Conservation (phyloP, 176 grass and related monocot genomes). For the Oryza nivara region DNA sequence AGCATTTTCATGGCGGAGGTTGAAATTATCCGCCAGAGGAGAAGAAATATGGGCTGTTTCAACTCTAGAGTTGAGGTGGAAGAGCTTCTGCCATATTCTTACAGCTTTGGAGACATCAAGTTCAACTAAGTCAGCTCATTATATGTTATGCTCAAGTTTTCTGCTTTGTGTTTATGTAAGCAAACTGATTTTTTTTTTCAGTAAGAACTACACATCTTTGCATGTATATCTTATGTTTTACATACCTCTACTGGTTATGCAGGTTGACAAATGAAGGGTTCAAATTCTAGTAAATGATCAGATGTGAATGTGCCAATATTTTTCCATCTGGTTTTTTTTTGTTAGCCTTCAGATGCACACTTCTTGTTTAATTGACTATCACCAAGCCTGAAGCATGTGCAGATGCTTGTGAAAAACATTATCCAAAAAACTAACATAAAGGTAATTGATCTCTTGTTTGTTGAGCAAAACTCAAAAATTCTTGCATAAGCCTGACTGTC, state of each 20-base stretch:
- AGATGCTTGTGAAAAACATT: constrained; percentile 7
- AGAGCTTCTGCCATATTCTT: constrained; percentile 80
- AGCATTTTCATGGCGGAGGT: constrained; percentile 87
- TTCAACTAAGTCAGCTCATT: constrained; percentile 43
- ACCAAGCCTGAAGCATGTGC: constrained; percentile 12
- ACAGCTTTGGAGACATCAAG: constrained; percentile 53
- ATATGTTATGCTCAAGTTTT: constrained; percentile 19
- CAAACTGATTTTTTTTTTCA: background rate
- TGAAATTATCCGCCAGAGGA: constrained; percentile 68
- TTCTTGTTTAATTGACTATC: constrained; percentile 5
- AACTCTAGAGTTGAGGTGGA: constrained; percentile 90
- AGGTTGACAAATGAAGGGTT: background rate
- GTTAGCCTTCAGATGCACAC: constrained; percentile 12
- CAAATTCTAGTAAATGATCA: constrained; percentile 31
- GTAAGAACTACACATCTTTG: constrained; percentile 1
- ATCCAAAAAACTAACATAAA: constrained; percentile 52
- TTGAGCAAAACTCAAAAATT: background rate
- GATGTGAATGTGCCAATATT: constrained; percentile 38
- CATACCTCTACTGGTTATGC: background rate
- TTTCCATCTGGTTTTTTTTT: constrained; percentile 37
- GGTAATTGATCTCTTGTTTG: constrained; percentile 39
- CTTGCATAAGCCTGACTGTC: constrained; percentile 8
- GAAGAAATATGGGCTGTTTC: constrained; percentile 69
- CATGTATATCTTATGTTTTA: constrained; percentile 32
- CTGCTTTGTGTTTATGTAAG: background rate